Evolutionary conservation across 169 alveolate genomes (phyloP).

Genomic region (Cryptosporidium xiaoi): DNA sequence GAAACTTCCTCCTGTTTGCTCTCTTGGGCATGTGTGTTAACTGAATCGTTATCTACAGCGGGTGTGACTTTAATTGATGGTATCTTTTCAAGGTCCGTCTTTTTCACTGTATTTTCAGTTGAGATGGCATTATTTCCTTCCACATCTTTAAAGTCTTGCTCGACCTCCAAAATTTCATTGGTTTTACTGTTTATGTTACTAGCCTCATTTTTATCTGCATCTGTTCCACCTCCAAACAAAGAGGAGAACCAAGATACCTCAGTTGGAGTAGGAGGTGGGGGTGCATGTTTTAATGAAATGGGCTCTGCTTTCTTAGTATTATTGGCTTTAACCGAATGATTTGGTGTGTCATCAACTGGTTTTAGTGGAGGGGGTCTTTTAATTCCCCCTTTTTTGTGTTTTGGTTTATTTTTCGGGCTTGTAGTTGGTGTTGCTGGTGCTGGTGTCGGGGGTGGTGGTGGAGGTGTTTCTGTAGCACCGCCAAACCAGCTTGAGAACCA

Average conservation of each 20-base stretch:
- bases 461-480: not conserved
- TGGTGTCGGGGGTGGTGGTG: slow-evolving; percentile 60
- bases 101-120: too few species aligned
- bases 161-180: not conserved
- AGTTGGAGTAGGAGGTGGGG: not conserved
- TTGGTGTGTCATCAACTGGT: too few species aligned
- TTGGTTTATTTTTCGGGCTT: not conserved
- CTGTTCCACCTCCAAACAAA: not conserved
- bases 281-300: not conserved
- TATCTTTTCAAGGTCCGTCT: not conserved
- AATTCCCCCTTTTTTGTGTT: not conserved
- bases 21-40: not conserved
- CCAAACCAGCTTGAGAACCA: slow-evolving; percentile 69
- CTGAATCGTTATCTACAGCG: slow-evolving; percentile 1
- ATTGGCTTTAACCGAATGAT: too few species aligned
- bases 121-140: too few species aligned
- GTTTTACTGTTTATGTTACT: not conserved
- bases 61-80: slow-evolving; percentile 11
- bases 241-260: slow-evolving; percentile 1
- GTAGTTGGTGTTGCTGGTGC: not conserved
- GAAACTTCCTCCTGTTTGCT: slow-evolving; percentile 12
- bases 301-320: not conserved
- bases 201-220: not conserved
- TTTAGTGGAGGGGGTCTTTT: too few species aligned
- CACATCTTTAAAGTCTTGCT: not conserved